These are phyloP conservation scores for Scheffersomyces amazonensis DNA, from an alignment of 805 yeast genomes.

Conservation along the genomic window DNA sequence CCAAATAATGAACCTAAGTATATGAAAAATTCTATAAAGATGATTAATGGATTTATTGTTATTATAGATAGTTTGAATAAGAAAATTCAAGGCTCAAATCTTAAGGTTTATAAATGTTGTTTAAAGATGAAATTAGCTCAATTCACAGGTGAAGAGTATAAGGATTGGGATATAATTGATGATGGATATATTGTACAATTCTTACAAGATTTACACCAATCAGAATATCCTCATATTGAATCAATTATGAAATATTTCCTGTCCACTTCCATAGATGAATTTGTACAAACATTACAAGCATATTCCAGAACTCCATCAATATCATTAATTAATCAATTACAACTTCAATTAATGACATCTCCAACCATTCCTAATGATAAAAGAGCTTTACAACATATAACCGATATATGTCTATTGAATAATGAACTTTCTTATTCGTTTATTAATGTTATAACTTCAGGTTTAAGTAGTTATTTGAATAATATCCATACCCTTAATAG, in stretches of 20 bases:
- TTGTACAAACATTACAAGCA: not conserved
- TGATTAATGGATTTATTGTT: slow-evolving; percentile 23
- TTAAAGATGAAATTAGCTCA: slow-evolving; percentile 11
- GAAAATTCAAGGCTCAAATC: slow-evolving; percentile 3
- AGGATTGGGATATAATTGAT: not conserved
- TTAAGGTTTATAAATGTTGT: slow-evolving; percentile 5
- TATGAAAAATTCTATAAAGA: slow-evolving; percentile 18
- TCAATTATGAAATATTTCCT: not conserved
- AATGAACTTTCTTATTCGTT: slow-evolving; percentile 1
- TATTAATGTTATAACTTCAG: not conserved
- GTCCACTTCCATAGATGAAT: not conserved
- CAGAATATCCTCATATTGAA: not conserved
- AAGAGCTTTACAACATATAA: not conserved
- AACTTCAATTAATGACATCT: slow-evolving; percentile 1
- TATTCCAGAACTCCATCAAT: not conserved
- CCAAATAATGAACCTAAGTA: slow-evolving; percentile 13
- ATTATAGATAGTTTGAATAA: slow-evolving; percentile 11
- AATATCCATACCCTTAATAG: not conserved
- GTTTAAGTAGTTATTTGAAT: not conserved
- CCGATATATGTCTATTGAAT: not conserved
- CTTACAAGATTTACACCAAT: not conserved
- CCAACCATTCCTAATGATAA: not conserved
- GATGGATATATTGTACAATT: not conserved
- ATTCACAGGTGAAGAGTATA: slow-evolving; percentile 4
- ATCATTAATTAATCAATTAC: not conserved